Percentiles rank a stretch among this genome's conserved stretches.
These are phyloP conservation scores for Nematocida sp. DNA, from an alignment of 371 early-diverging fungal species.

Conservation along the genomic window DNA sequence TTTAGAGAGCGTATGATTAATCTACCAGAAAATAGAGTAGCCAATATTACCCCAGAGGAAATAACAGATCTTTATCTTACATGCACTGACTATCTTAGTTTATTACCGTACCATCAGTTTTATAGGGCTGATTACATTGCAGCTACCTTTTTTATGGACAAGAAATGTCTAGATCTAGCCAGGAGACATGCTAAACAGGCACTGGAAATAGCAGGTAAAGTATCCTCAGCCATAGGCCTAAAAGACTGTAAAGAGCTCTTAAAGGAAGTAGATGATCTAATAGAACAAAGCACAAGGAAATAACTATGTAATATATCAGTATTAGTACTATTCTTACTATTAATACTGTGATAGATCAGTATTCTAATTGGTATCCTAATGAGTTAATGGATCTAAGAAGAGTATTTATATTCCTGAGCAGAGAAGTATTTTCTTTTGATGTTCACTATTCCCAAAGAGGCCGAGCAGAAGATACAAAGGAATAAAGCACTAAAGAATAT, in stretches of 20 bases:
- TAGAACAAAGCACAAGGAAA: no score
- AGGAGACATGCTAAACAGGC: conserved; percentile 27
- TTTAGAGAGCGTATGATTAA: no score
- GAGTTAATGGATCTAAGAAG: no score
- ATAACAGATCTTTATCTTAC: no score
- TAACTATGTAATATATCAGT: no score
- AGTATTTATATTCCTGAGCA: no score
- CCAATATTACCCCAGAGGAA: no score
- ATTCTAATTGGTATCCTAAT: no score
- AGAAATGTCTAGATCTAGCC: background rate
- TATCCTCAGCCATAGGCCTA: conserved; percentile 12
- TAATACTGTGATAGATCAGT: no score
- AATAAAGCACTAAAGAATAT: conserved; percentile 5
- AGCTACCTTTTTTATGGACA: conserved; percentile 2
- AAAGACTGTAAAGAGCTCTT: background rate
- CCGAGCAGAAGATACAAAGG: conserved; percentile 42
- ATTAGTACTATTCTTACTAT: no score
- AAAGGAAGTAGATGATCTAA: conserved; percentile 2
- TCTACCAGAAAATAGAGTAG: no score
- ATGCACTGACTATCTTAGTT: no score
- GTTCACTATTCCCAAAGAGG: conserved; percentile 46
- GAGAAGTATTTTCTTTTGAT: conserved; percentile 6
- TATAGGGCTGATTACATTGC: conserved; percentile 10
- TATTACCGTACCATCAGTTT: background rate
- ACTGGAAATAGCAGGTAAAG: conserved; percentile 31